Conservation (phyloP, 768 basidiomycete genomes). For the Russula olivacea region DNA sequence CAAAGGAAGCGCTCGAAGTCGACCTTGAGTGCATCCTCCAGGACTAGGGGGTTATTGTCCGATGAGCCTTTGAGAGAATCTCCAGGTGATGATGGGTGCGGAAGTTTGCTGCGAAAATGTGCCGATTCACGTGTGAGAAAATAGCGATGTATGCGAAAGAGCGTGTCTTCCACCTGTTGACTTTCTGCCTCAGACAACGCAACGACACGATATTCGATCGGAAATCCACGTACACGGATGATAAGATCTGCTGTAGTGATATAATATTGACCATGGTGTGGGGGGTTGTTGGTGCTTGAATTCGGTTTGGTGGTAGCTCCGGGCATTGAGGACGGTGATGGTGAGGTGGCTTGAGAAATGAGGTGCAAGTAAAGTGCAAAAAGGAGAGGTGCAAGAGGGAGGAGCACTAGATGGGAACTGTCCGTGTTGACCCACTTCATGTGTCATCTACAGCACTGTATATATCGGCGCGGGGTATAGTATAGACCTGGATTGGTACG, state of each 20-base stretch:
- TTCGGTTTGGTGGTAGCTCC: neutral
- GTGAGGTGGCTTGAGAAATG: neutral
- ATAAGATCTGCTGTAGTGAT: constrained; percentile 48
- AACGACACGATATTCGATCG: neutral
- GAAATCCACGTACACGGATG: constrained; percentile 27
- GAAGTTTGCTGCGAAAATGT: constrained; percentile 29
- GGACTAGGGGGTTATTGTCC: constrained; percentile 30
- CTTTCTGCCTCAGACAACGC: neutral
- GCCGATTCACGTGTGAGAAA: constrained; percentile 32
- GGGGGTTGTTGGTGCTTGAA: constrained; percentile 24
- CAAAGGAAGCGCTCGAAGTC: constrained; percentile 32
- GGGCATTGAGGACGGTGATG: neutral
- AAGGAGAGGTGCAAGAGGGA: neutral
- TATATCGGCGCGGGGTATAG: constrained; percentile 4
- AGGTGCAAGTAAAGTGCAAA: neutral
- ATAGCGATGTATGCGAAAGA: constrained; percentile 24
- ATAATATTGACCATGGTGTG: constrained; percentile 40
- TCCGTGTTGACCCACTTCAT: neutral
- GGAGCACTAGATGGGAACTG: neutral
- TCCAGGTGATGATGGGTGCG: constrained; percentile 21
- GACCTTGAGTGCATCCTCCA: constrained; percentile 26
- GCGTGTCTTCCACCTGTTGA: constrained; percentile 11
- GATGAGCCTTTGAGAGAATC: constrained; percentile 27
- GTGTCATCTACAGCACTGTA: constrained; percentile 2
- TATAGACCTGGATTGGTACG: neutral